Conservation (phyloP, 495 filamentous ascomycete genomes). For the Tuber calosporum region DNA sequence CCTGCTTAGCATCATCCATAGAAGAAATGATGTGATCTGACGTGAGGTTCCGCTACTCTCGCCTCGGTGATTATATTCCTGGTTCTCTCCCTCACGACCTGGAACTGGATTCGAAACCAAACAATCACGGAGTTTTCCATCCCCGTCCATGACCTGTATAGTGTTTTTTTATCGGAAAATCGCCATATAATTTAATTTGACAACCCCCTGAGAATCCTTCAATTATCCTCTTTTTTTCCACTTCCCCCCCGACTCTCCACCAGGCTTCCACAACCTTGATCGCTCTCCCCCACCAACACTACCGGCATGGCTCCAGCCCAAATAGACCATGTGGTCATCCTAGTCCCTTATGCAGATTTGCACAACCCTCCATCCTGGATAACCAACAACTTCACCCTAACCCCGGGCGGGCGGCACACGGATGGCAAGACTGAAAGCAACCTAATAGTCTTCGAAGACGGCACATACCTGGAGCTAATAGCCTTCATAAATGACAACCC, state of each 20-base stretch:
- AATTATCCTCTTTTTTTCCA: background rate
- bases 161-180: background rate
- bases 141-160: background rate
- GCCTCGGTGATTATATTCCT: background rate
- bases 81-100: background rate
- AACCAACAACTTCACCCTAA: slow-evolving; percentile 50
- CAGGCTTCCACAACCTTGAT: background rate
- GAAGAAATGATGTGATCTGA: slow-evolving; percentile 2
- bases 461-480: slow-evolving; percentile 56
- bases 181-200: background rate
- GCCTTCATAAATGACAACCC: slow-evolving; percentile 51
- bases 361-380: slow-evolving; percentile 47
- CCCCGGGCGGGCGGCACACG: slow-evolving; percentile 51
- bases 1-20: background rate
- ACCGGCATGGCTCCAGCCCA: slow-evolving; percentile 29
- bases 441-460: slow-evolving; percentile 52
- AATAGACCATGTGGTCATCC: slow-evolving; percentile 56
- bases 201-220: background rate
- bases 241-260: background rate
- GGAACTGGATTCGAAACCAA: background rate
- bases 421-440: slow-evolving; percentile 52
- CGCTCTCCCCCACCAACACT: background rate
- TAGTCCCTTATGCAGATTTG: slow-evolving; percentile 47
- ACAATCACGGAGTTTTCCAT: background rate
- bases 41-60: background rate